Evolutionary conservation across 169 alveolate genomes (phyloP), one percentile per base, ranked within the genome.

Genomic region (Plasmodium billcollinsi): DNA sequence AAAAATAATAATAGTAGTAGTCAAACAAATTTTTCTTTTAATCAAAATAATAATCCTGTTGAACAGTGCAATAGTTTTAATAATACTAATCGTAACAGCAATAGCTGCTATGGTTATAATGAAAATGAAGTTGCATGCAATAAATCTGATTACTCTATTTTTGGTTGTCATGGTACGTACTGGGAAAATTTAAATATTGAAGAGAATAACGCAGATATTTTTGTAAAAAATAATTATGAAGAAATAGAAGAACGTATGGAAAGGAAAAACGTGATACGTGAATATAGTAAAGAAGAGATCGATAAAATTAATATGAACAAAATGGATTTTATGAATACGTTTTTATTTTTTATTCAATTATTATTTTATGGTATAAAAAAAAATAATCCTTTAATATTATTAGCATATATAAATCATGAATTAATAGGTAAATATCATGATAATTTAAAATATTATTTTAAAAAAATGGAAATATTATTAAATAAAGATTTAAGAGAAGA

Each of bases 331-430:
- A 83, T 83, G 91, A 58, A 43, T 33, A 83, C 69, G 56, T 83
- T 69, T 62, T 62, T 83, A 69, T 83, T 58, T 70, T 83, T 83
- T 49, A 67, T 83, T 56, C 91, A 83, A 70, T 33, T 83, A 5
- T 69, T 71, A 8, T 83, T 83, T 54, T 70, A 58, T 56, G 86
- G 74, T 11, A 83, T 83, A 3, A 83, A 70, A 63, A 71, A 83
- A 69, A 70, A 70, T 18, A 70, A 83, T n/a, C 91, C 91, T 1
- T 62, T 83, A 54, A 83, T 83, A 21, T 47, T 83, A 59, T 63
- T 70, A 21, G 83, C 85, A 3, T 83, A 83, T 83, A 70, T 83
- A 43, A 69, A 54, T 52, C 83, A 83, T 52, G 91, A 83, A 83
- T 39, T 83, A n/a, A 58, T 69, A 39, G 21, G 71, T 39, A 70